phyloP scores from a whole-genome alignment of 331 rosid species.

The Quercus phellos region DNA sequence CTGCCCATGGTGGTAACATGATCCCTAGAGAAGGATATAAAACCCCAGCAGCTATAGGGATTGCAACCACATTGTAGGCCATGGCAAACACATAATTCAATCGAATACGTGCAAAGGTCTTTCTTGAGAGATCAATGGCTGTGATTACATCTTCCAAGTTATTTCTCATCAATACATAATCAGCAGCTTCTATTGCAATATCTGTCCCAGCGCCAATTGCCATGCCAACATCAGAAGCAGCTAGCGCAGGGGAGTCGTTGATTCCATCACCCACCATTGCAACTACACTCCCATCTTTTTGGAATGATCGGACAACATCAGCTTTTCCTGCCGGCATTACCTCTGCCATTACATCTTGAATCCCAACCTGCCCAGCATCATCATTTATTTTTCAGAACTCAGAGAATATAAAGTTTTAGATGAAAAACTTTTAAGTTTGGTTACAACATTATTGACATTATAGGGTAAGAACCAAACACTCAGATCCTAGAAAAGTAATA shows the following conservation, averaged over 20 bases:
- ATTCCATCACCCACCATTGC: slow-evolving; percentile 99
- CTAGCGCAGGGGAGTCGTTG: slow-evolving; percentile 95
- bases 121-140: slow-evolving; percentile 86
- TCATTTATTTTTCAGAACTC: neutral
- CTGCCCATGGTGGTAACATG: slow-evolving; percentile 98
- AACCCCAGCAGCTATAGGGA: slow-evolving; percentile 87
- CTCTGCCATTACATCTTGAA: slow-evolving; percentile 85
- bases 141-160: slow-evolving; percentile 94
- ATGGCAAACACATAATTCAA: slow-evolving; percentile 83
- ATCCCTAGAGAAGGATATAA: slow-evolving; percentile 70
- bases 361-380: slow-evolving; percentile 66
- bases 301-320: slow-evolving; percentile 64
- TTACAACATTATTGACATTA: too few relatives aligned
- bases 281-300: slow-evolving; percentile 70
- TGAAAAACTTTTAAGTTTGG: too few relatives aligned
- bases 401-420: too few relatives aligned
- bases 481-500: neutral
- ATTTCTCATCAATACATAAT: slow-evolving; percentile 87
- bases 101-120: slow-evolving; percentile 75
- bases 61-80: slow-evolving; percentile 83
- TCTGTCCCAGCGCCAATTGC: slow-evolving; percentile 98
- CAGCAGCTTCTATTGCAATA: slow-evolving; percentile 91
- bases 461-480: neutral
- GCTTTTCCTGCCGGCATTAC: slow-evolving; percentile 99
- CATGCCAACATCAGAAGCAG: slow-evolving; percentile 91